These are phyloP conservation scores for Trichoderma pleuroti DNA, from an alignment of 2,329 filamentous ascomycete species.

Conservation along the genomic window DNA sequence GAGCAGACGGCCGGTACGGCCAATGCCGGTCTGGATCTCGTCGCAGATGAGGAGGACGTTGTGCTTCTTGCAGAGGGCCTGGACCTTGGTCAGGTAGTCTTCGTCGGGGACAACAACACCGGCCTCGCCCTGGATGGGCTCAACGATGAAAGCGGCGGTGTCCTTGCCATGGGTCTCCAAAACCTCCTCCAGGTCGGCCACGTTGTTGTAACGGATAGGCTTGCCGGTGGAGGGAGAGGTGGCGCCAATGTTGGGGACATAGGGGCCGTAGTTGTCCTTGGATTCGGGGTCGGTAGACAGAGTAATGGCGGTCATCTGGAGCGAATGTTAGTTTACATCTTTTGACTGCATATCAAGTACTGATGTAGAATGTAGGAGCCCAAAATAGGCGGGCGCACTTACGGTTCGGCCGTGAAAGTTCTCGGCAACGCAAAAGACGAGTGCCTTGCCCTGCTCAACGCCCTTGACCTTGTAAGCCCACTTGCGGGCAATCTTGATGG, in stretches of 20 bases:
- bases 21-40: slow-evolving; percentile 98
- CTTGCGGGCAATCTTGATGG: slow-evolving; percentile 92
- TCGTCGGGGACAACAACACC: slow-evolving; percentile 94
- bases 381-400: slow-evolving; percentile 37
- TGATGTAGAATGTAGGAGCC: no score
- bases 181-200: slow-evolving; percentile 72
- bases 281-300: slow-evolving; percentile 95
- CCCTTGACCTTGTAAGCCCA: slow-evolving; percentile 98
- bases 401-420: slow-evolving; percentile 97
- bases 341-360: neutral
- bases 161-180: slow-evolving; percentile 78
- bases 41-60: slow-evolving; percentile 96
- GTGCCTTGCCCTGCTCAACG: slow-evolving; percentile 76
- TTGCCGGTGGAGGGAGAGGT: slow-evolving; percentile 69
- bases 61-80: slow-evolving; percentile 87
- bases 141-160: slow-evolving; percentile 88
- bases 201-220: slow-evolving; percentile 81
- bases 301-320: slow-evolving; percentile 85
- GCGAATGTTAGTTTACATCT: neutral
- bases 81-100: slow-evolving; percentile 75
- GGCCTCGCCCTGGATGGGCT: slow-evolving; percentile 96
- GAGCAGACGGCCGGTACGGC: slow-evolving; percentile 87
- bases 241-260: slow-evolving; percentile 83
- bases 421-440: slow-evolving; percentile 79
- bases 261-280: slow-evolving; percentile 94